These are phyloP conservation scores for Cyathus striatus DNA, from an alignment of 768 basidiomycete genomes.

Conservation along the genomic window DNA sequence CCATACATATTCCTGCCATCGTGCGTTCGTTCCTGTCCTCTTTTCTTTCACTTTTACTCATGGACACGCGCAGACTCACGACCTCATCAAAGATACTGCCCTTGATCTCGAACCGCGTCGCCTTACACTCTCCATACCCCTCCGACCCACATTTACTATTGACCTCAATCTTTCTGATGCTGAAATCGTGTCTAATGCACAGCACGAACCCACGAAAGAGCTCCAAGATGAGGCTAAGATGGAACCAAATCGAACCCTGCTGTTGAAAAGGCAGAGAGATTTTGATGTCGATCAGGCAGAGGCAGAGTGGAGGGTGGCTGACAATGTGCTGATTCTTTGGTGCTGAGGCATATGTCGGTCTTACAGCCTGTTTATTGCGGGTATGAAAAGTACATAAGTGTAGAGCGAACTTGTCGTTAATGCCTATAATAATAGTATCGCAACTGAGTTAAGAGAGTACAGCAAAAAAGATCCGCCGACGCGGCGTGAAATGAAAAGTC, in stretches of 20 bases:
- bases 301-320: conserved; percentile 65
- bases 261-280: conserved; percentile 51
- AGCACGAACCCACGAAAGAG: conserved; percentile 2
- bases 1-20: conserved; percentile 48
- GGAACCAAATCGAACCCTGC: conserved; percentile 29
- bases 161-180: conserved; percentile 53
- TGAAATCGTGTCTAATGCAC: conserved; percentile 33
- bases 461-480: neutral
- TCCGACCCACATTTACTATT: conserved; percentile 47
- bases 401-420: no score
- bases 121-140: conserved; percentile 46
- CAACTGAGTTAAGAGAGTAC: neutral
- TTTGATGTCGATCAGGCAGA: conserved; percentile 58
- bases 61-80: conserved; percentile 33
- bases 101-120: conserved; percentile 67
- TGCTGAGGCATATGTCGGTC: conserved; percentile 16
- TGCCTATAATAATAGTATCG: no score
- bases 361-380: no score
- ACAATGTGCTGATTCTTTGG: conserved; percentile 38
- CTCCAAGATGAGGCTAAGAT: conserved; percentile 13
- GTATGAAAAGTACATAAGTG: no score
- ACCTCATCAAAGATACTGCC: conserved; percentile 37
- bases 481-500: neutral
- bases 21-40: conserved; percentile 32
- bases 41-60: neutral